Evolutionary conservation across 352 stramenopile genomes (phyloP).

Genomic region (Pythium brachiatum): DNA sequence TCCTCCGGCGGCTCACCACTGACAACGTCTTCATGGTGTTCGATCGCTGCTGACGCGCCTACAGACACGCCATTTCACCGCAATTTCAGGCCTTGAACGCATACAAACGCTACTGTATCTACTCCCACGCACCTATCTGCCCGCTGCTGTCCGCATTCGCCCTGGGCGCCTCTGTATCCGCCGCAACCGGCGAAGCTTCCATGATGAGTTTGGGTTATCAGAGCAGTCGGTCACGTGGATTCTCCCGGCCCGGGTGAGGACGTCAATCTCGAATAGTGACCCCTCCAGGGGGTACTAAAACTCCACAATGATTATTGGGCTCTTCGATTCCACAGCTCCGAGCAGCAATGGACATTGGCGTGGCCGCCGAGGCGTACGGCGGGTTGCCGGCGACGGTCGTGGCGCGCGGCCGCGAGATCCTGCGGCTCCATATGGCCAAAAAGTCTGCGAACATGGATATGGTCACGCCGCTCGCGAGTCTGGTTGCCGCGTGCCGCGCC

Average conservation of each 20-base stretch:
- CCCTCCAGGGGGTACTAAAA: constrained; percentile 1
- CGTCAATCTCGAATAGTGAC: constrained; percentile 8
- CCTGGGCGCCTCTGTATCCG: neutral
- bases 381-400: constrained; percentile 53
- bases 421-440: constrained; percentile 46
- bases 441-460: constrained; percentile 30
- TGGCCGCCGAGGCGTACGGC: constrained; percentile 52
- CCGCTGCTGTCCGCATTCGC: neutral
- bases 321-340: neutral
- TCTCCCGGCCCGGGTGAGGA: constrained; percentile 1
- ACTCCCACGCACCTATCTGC: neutral
- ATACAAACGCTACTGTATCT: too few species aligned
- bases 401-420: constrained; percentile 46
- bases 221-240: constrained; percentile 16
- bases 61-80: neutral
- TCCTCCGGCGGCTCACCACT: constrained; percentile 7
- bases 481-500: constrained; percentile 55
- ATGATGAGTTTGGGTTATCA: constrained; percentile 11
- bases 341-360: constrained; percentile 38
- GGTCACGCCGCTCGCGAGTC: constrained; percentile 52
- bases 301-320: neutral
- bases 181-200: neutral
- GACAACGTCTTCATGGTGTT: neutral
- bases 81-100: neutral
- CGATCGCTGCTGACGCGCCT: constrained; percentile 1